These are phyloP conservation scores for Dichomitus squalens DNA, from an alignment of 1,284 basidiomycete species.

Conservation along the genomic window DNA sequence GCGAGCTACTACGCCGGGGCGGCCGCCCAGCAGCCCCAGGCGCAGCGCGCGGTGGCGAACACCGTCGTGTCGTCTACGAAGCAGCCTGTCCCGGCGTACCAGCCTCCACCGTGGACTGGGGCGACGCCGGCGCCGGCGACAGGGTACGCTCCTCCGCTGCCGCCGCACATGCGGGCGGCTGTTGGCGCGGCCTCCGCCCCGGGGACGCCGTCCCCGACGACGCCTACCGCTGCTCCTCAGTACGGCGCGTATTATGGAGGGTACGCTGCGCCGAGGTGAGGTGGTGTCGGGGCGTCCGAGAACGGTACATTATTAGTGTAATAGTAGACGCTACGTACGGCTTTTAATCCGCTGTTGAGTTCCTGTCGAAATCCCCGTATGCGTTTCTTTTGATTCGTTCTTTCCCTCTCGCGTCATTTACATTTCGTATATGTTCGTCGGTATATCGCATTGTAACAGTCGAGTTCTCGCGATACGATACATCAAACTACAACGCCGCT, in stretches of 20 bases:
- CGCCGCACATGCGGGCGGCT: constrained; percentile 39
- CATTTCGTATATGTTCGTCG: too few relatives aligned
- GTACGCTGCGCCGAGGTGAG: constrained; percentile 27
- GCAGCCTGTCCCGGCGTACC: constrained; percentile 28
- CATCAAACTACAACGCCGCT: not conserved
- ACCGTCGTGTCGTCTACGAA: constrained; percentile 38
- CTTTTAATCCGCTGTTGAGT: not conserved
- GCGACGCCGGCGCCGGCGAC: constrained; percentile 23
- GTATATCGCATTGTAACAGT: not conserved
- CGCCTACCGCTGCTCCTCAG: constrained; percentile 9
- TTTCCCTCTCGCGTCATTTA: too few relatives aligned
- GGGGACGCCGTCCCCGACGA: constrained; percentile 28
- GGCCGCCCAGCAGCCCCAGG: constrained; percentile 32
- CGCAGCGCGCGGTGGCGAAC: constrained; percentile 51
- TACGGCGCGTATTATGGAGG: constrained; percentile 30
- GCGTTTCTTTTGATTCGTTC: too few relatives aligned
- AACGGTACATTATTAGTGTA: constrained; percentile 21
- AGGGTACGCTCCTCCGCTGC: constrained; percentile 42
- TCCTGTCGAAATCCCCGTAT: not conserved
- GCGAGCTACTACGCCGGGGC: constrained; percentile 35
- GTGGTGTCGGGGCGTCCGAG: not conserved
- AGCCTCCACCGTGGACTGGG: constrained; percentile 28
- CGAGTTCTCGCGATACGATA: not conserved
- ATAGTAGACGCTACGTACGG: constrained; percentile 8
- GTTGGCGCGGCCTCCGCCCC: constrained; percentile 21